These are phyloP conservation scores for Hypoxylon sp. DNA, from an alignment of 2,329 filamentous ascomycete genomes.

Conservation along the genomic window DNA sequence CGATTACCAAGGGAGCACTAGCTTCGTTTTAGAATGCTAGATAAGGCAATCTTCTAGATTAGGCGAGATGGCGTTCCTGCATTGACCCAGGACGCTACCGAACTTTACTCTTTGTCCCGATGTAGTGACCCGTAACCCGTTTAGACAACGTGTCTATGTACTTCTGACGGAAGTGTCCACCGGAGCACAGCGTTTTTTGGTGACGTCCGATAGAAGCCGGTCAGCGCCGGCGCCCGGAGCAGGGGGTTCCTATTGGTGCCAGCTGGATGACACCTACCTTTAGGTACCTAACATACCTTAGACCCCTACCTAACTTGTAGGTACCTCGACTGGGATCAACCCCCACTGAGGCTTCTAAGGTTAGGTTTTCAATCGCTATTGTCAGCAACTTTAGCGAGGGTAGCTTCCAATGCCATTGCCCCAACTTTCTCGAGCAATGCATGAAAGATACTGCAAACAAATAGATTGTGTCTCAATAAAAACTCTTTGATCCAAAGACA, in stretches of 20 bases:
- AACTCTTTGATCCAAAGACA: too few species aligned
- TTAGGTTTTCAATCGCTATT: slow-evolving; percentile 16
- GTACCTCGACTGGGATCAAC: not conserved
- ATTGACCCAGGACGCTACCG: slow-evolving; percentile 13
- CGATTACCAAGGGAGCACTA: slow-evolving; percentile 23
- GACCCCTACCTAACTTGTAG: not conserved
- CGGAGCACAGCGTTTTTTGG: slow-evolving; percentile 41
- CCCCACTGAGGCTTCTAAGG: slow-evolving; percentile 22
- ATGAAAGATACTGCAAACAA: too few species aligned
- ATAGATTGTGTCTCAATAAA: too few species aligned
- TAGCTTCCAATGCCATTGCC: not conserved
- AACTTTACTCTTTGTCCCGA: slow-evolving; percentile 22
- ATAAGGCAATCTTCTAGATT: slow-evolving; percentile 43
- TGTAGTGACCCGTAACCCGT: slow-evolving; percentile 22
- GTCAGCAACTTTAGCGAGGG: not conserved
- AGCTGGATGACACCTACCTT: not conserved
- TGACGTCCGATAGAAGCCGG: slow-evolving; percentile 47
- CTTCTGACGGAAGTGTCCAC: slow-evolving; percentile 41
- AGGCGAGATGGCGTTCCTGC: slow-evolving; percentile 38
- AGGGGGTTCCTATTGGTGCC: slow-evolving; percentile 32
- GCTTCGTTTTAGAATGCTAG: slow-evolving; percentile 28
- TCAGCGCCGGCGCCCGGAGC: slow-evolving; percentile 47
- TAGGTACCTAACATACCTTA: too few species aligned
- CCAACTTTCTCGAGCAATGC: too few species aligned
- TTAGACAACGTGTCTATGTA: slow-evolving; percentile 16